Evolutionary conservation across 2,329 filamentous ascomycete species (phyloP), one percentile per base, ranked within the genome.

Genomic region (Pleurostoma richardsiae): DNA sequence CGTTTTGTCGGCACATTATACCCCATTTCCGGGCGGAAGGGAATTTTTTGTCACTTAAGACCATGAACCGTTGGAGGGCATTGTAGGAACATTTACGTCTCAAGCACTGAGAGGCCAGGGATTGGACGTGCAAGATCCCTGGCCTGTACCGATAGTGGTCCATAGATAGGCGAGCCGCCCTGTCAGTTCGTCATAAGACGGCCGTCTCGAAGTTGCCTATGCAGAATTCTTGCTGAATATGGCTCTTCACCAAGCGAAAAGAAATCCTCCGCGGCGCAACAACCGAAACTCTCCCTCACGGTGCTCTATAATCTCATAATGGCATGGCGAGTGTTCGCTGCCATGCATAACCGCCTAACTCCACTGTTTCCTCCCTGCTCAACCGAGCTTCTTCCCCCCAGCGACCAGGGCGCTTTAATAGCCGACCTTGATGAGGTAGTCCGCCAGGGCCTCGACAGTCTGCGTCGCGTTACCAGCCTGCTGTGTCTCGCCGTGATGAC

Each of bases 401-500:
- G 52, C 49, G 30, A 10, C 8, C 39, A 49, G 43, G 46, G 43
- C 41, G 31, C 39, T 46, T 74, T 83, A 96, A 77, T 95, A 96
- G 54, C 83, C 82, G 54, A 80, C 74, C 59, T 81, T 79, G 66
- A 88, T 83, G 54, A 96, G 82, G 76, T 97, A 96, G 69, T 95
- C 88, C 60, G 82, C 90, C 53, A 99, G 79, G 59, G 82, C 77
- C 74, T 92, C 88, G 56, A 95, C 87, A 43, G 87, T 88, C 65
- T 80, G 80, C 59, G 84, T 84, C 53, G 89, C 84, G 66, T 86
- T 85, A 64, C 88, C 84, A 44, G 87, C 88, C 66, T 87, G 77
- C 57, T 84, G 73, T 52, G 67, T 66, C 67, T 95, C 89, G 56
- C 76, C 77, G 77, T 97, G 90, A 76, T 96, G 90, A 57, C 83